Evolutionary conservation across 2,329 filamentous ascomycete genomes (phyloP).

Genomic region (Neofusicoccum kwambonambiense): DNA sequence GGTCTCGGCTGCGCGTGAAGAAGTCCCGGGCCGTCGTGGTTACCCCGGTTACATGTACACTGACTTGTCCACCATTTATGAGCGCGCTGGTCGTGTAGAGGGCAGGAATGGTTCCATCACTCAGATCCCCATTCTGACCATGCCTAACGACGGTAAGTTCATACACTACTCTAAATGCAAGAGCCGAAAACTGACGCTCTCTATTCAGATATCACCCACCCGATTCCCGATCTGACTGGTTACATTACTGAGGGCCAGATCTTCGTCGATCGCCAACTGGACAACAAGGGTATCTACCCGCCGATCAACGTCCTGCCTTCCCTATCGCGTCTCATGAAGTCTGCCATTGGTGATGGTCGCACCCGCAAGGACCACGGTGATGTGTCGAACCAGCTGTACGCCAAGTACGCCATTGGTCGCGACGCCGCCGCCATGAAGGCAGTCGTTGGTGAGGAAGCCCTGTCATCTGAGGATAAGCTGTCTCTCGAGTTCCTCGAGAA

Average conservation of each 20-base stretch:
- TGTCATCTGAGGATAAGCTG: constrained; percentile 94
- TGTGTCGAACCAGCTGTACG: constrained; percentile 98
- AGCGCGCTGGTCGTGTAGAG: constrained; percentile 94
- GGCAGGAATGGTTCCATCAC: constrained; percentile 98
- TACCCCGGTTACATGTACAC: constrained; percentile 99
- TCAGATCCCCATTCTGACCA: constrained; percentile 97
- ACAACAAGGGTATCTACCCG: constrained; percentile 97
- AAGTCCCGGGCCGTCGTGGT: constrained; percentile 98
- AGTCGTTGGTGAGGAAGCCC: constrained; percentile 95
- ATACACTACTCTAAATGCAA: background rate
- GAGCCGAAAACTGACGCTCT: background rate
- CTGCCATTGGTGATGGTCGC: constrained; percentile 95
- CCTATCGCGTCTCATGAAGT: constrained; percentile 99
- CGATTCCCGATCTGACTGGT: constrained; percentile 96
- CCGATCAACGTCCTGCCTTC: constrained; percentile 98
- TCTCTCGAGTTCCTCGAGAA: constrained; percentile 98
- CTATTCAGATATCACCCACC: constrained; percentile 84
- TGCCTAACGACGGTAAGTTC: constrained; percentile 86
- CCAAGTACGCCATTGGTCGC: constrained; percentile 98
- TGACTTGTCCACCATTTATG: constrained; percentile 99
- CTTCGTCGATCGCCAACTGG: constrained; percentile 87
- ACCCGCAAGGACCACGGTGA: constrained; percentile 96
- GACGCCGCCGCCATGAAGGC: constrained; percentile 99
- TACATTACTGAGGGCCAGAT: constrained; percentile 99
- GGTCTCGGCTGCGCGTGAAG: constrained; percentile 95